Evolutionary conservation across 176 grass and related monocot genomes (phyloP), one percentile per base, ranked within the genome.

Genomic region (Bolboschoenus planiculmis): DNA sequence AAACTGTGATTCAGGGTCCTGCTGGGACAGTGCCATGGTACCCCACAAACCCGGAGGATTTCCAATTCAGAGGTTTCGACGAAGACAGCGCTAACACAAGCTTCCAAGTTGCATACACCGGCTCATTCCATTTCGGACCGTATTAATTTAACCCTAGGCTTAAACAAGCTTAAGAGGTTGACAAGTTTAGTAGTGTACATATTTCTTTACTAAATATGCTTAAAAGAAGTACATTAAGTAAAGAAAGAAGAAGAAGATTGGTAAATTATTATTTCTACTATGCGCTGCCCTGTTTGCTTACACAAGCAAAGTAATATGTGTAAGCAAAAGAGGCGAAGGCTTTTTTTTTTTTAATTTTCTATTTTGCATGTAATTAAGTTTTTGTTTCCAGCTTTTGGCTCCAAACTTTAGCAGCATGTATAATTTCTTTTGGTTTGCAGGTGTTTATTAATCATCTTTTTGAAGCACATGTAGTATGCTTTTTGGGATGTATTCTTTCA

Each of bases 1-100:
- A 86, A 63, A 26, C 83, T 10, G 40, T 37, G 18, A 43, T 56
- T 6, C 80, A 80, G 27, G 26, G 40, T 5, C 10, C 43, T 0
- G 64, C 81, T 15, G 88, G 74, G 6, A 9, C 88, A 2, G 34
- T 34, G 34, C 3, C 81, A 18, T 93, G 91, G 93, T 56, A 77
- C 61, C 63, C 2, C 9, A 35, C 30, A 33, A 80, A 21, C 27
- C 70, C 20, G 42, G 91, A 87, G 81, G 66, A 83, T 60, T 64
- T 82, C 29, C 85, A 77, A 83, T 26, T 87, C 42, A 79, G 46
- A 34, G 65, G 65, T 50, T 87, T 82, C 4, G 64, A 76, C 3
- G 64, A 76, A 13, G 53, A 55, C 7, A 78, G 15, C 16, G 71
- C 73, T 78, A 62, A 72, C 7, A 39, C 84, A 68, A 80, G 58